A percentile compares a stretch with the other conserved stretches of the same genome.
Conservation (phyloP, 768 basidiomycete species). For the Coprinopsis cinerea region DNA sequence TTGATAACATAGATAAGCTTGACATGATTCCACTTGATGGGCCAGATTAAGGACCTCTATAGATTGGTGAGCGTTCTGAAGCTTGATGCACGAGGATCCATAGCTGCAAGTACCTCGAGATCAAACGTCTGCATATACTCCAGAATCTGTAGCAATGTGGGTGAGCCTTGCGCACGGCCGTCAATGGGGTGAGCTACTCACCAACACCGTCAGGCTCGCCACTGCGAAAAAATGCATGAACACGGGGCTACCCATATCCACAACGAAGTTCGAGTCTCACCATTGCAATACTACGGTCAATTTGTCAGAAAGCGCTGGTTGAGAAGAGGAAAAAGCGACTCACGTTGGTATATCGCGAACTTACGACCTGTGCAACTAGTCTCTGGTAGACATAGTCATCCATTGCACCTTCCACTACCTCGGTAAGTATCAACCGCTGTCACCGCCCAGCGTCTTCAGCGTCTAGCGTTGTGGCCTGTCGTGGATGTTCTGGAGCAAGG, state of each 20-base stretch:
- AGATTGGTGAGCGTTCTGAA: background rate
- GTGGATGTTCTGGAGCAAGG: too few species aligned
- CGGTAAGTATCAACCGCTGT: too few species aligned
- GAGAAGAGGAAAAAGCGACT: background rate
- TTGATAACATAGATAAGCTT: background rate
- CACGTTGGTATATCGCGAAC: background rate
- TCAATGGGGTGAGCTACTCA: background rate
- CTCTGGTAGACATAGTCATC: too few species aligned
- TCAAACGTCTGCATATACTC: background rate
- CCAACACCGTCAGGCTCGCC: background rate
- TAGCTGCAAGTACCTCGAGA: background rate
- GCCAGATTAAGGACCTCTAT: too few species aligned
- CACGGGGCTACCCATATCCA: background rate
- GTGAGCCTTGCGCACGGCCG: background rate
- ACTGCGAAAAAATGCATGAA: too few species aligned
- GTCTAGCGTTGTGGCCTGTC: too few species aligned
- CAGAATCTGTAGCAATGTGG: background rate
- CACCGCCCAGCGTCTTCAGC: too few species aligned
- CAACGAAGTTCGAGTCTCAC: too few species aligned
- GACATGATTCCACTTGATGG: background rate
- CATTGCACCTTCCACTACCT: too few species aligned
- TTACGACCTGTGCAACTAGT: background rate
- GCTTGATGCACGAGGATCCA: background rate
- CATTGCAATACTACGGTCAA: background rate
- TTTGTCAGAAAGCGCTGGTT: background rate